Evolutionary conservation across 148 eudicot species (phyloP), one percentile per base, ranked within the genome.

Genomic region (Camellia japonica): DNA sequence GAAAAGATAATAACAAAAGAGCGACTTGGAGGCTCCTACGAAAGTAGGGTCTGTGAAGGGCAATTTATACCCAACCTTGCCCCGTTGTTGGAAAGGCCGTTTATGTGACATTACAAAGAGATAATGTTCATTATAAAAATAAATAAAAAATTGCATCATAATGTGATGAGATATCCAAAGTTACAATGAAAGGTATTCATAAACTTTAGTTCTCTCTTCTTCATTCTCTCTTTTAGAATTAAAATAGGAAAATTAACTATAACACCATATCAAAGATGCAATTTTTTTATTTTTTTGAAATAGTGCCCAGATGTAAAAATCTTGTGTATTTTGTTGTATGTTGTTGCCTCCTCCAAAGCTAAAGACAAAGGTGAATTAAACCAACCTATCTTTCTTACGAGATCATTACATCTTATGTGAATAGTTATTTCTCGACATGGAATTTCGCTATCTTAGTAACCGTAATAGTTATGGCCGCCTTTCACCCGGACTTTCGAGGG

Each of bases 1-100:
- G 76, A 91, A 84, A 85, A 89, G 93, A 86, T 94, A 70, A 83
- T 55, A 30, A 30, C 38, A 30, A 0, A 30, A 30, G 38, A 30
- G 38, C 38, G 38, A 30, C 38, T 30, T 30, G 38, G 38, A 30
- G 38, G 38, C 1, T 30, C 38, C 38, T 30, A 30, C 38, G 38
- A 30, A 30, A 30, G 0, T 30, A 30, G 38, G 38, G 38, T 30
- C 38, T 30, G 38, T 30, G 38, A 1, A 30, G 1, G 38, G 38
- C 38, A 30, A 30, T 30, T 30, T 30, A 30, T 30, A 30, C 38
- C 38, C 38, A 30, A 30, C 38, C 38, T 30, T 30, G 1, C 38
- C 38, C 38, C 38, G 38, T 30, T 30, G 38, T 30, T 30, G 38
- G 1, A 30, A 30, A 30, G 38, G 38, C 38, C 38, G 38, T 30